Percentiles rank a stretch among this genome's conserved stretches.
These are phyloP conservation scores for Leccinum rimulosum DNA, from an alignment of 768 basidiomycete genomes.

Conservation along the genomic window DNA sequence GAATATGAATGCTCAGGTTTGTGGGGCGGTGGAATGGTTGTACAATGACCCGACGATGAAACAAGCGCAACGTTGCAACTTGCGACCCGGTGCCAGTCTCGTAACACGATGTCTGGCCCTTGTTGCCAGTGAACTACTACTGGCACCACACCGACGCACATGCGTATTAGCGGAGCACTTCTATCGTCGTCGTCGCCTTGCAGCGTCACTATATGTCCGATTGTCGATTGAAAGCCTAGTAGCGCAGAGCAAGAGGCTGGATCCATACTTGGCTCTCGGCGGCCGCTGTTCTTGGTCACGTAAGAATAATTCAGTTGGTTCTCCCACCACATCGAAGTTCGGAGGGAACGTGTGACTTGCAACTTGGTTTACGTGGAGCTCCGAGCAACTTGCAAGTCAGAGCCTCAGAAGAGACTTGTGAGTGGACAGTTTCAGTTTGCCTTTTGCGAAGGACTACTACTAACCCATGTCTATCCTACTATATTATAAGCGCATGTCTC, in stretches of 20 bases:
- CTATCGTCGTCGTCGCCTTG: too few relatives aligned
- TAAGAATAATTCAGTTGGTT: background rate
- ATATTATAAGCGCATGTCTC: conserved; percentile 7
- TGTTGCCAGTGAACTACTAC: too few relatives aligned
- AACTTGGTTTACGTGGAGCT: background rate
- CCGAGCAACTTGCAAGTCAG: background rate
- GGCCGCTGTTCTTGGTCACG: background rate
- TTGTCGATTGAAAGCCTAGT: too few relatives aligned
- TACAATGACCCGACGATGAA: background rate
- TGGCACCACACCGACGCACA: too few relatives aligned
- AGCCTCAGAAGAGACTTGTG: background rate
- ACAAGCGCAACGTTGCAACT: too few relatives aligned
- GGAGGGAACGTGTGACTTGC: background rate
- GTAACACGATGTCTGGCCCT: too few relatives aligned
- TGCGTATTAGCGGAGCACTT: too few relatives aligned
- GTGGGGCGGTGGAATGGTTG: background rate
- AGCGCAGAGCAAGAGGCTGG: too few relatives aligned
- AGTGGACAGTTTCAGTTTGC: background rate
- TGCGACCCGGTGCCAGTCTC: too few relatives aligned
- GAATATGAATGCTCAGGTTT: background rate
- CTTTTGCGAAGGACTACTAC: background rate
- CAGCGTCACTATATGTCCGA: too few relatives aligned
- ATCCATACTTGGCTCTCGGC: too few relatives aligned
- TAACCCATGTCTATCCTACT: background rate
- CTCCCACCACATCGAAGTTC: background rate